Evolutionary conservation across 2,329 filamentous ascomycete genomes (phyloP), one percentile per base, ranked within the genome.

Genomic region (Myriosclerotinia scirpicola): DNA sequence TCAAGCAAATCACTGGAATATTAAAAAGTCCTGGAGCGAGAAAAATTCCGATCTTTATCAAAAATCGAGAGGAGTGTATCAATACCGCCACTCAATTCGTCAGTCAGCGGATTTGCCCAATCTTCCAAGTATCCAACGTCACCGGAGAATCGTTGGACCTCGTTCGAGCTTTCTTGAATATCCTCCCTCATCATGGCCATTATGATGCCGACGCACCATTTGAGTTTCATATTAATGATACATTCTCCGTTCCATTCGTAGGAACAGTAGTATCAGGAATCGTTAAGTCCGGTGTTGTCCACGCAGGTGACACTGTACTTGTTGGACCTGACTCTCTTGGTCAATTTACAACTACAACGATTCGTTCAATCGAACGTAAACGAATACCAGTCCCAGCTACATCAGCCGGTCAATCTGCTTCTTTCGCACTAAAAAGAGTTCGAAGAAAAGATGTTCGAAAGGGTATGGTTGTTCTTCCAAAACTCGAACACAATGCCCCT

Each of bases 101-200:
- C 73, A 95, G 90, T 73, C 91, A 96, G 78, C 87, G 95, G 52
- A 97, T 99, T 76, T 98, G 94, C 75, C 95, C 95, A 15, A 90
- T 99, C 70, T 99, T 99, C 80, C 93, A 98, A 75, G 93, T 99
- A 14, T 98, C 94, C 72, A 99, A 99, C 75, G 95, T 99, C 42
- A 98, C 95, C 0, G 95, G 95, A 55, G 87, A 96, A 78, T 92
- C 91, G 69, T 84, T 99, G 55, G 91, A 97, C 70, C 84, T 97
- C 5, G 93, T 99, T 6, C 90, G 94, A 65, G 91, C 90, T 0
- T 99, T 99, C 78, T 81, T 99, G 65, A 98, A 98, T 74, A 96
- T 98, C 69, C 83, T 99, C 4, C 95, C 95, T 0, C 93, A 97
- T 72, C 92, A 97, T 73, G 94, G 94, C 60, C 91, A 94, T 69